Conservation (phyloP, 1,139 yeast species). For the Keqinozyma sinolaborantium region DNA sequence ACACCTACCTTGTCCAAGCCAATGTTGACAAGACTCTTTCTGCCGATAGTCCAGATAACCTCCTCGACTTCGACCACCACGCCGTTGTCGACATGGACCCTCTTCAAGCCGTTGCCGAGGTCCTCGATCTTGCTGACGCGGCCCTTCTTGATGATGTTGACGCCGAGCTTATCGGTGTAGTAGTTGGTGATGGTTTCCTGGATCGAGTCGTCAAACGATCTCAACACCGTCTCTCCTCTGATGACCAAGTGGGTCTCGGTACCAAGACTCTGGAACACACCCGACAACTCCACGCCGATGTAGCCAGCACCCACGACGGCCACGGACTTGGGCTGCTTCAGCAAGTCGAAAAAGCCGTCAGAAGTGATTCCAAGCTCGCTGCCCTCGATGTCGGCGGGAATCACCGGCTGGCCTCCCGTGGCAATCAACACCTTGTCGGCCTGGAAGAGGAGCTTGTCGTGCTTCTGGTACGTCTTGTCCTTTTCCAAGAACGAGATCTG, state of each 20-base stretch:
- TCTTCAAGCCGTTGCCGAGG: slow-evolving; percentile 55
- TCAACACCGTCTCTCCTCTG: slow-evolving; percentile 85
- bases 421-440: slow-evolving; percentile 87
- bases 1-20: slow-evolving; percentile 78
- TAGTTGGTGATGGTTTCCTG: slow-evolving; percentile 76
- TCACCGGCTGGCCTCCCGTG: slow-evolving; percentile 84
- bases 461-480: slow-evolving; percentile 28
- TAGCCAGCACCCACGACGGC: slow-evolving; percentile 98
- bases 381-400: slow-evolving; percentile 73
- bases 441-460: slow-evolving; percentile 58
- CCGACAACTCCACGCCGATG: slow-evolving; percentile 93
- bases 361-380: slow-evolving; percentile 82
- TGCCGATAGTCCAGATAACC: slow-evolving; percentile 91
- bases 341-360: slow-evolving; percentile 85
- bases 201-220: slow-evolving; percentile 82
- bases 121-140: slow-evolving; percentile 61
- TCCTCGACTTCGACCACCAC: slow-evolving; percentile 66
- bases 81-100: slow-evolving; percentile 56
- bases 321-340: slow-evolving; percentile 81
- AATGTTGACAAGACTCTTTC: slow-evolving; percentile 70
- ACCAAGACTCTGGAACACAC: slow-evolving; percentile 86
- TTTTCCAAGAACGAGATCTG: slow-evolving; percentile 31
- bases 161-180: slow-evolving; percentile 72
- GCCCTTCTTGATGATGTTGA: slow-evolving; percentile 69
- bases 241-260: slow-evolving; percentile 84